Evolutionary conservation across 805 yeast species (phyloP), one percentile per base, ranked within the genome.

Genomic region (Torulaspora gathmanii): DNA sequence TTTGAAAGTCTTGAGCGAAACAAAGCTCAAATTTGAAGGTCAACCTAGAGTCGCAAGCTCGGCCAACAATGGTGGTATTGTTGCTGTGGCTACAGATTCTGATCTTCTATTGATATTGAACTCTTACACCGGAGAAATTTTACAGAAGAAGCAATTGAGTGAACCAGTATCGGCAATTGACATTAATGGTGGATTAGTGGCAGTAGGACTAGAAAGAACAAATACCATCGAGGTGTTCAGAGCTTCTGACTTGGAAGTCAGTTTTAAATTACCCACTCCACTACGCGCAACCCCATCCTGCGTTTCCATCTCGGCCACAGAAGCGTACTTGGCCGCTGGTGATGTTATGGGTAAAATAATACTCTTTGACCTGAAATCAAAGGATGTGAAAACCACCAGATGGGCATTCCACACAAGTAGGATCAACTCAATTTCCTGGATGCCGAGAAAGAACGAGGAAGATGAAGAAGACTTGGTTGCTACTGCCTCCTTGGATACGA

Each of bases 321-420:
- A 79, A 6, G 64, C 71, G 45, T 76, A 69, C 49, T 71, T 84
- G 13, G 98, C 98, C 1, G 85, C 83, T 20, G 97, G 96, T 42
- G 97, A 90, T 57, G 73, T 74, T 4, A 72, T 83, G 42, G 99
- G 99, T 27, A 93, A 91, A 64, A 87, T 89, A 52, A 67, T 82
- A n/a, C 71, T 90, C 29, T 88, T 79, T 65, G 74, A 79, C 51
- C 62, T 80, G 5, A 63, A 62, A 2, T 80, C 79, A 31, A 76
- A 70, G 40, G 54, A 74, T 2, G 68, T 86, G 6, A 74, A 81
- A 29, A 88, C 98, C 2, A 79, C 95, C 0, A 78, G 97, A 61
- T 93, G 99, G 99, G 83, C 95, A 0, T 91, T 87, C 80, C 97
- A 93, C 63, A 86, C 90, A 2, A 83, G 95, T 45, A 80, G 77